These are phyloP conservation scores for Leccinum boreale DNA, from an alignment of 768 basidiomycete species.

Conservation along the genomic window DNA sequence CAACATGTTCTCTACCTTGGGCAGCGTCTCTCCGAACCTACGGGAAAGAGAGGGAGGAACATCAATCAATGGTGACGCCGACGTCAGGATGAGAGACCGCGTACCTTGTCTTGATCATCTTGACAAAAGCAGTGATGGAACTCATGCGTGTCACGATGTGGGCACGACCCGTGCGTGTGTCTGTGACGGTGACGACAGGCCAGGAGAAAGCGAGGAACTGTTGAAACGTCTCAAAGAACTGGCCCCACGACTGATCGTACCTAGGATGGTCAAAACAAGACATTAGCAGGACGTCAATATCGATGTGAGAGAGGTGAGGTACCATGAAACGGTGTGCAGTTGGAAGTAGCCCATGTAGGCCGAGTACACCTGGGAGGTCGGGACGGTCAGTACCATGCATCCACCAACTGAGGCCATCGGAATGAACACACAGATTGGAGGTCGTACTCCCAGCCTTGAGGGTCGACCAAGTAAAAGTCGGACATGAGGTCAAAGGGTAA, in stretches of 20 bases:
- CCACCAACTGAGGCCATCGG: not conserved
- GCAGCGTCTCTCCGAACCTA: conserved; percentile 73
- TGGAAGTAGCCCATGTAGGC: conserved; percentile 82
- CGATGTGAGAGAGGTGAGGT: not conserved
- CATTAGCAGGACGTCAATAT: not conserved
- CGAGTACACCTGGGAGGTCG: conserved; percentile 51
- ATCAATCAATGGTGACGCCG: not conserved
- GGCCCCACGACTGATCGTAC: conserved; percentile 81
- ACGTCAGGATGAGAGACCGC: not conserved
- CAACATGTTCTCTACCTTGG: conserved; percentile 69
- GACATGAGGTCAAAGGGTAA: conserved; percentile 38
- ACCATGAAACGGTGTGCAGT: conserved; percentile 67
- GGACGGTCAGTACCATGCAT: not conserved
- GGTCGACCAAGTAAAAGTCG: conserved; percentile 72
- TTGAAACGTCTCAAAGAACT: conserved; percentile 74
- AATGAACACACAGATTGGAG: conserved; percentile 61
- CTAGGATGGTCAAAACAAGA: conserved; percentile 31
- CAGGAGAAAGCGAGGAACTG: conserved; percentile 79
- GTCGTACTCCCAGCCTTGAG: conserved; percentile 77
- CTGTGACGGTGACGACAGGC: conserved; percentile 79
- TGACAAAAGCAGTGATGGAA: conserved; percentile 70
- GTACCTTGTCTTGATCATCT: conserved; percentile 82
- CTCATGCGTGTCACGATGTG: conserved; percentile 78
- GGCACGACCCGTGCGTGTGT: conserved; percentile 63
- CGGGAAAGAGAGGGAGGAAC: not conserved